These are phyloP conservation scores for Vanderwaltozyma verrucispora DNA, from an alignment of 805 yeast species.

Conservation along the genomic window DNA sequence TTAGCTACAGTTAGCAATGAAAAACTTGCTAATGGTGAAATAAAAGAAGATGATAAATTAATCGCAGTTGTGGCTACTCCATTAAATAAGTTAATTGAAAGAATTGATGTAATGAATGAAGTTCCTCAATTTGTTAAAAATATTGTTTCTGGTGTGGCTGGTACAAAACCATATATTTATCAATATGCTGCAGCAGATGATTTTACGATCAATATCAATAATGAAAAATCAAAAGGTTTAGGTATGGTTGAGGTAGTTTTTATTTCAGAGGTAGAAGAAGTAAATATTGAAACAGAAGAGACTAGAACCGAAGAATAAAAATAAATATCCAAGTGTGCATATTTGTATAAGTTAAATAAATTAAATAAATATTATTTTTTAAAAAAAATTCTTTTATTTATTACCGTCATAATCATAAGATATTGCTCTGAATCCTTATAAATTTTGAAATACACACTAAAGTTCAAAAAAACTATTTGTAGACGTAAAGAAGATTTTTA, in stretches of 20 bases:
- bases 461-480: too few species aligned
- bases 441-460: too few species aligned
- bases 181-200: conserved; percentile 60
- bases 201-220: conserved; percentile 14
- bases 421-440: too few species aligned
- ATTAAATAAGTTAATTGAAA: conserved; percentile 57
- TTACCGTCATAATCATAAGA: too few species aligned
- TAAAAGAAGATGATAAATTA: conserved; percentile 27
- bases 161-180: conserved; percentile 93
- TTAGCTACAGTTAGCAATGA: conserved; percentile 36
- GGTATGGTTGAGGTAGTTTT: conserved; percentile 28
- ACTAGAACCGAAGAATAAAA: too few species aligned
- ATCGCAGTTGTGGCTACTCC: conserved; percentile 49
- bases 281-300: too few species aligned
- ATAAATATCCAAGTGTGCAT: too few species aligned
- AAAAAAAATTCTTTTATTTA: too few species aligned
- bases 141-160: conserved; percentile 89
- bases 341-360: too few species aligned
- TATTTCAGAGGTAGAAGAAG: conserved; percentile 26
- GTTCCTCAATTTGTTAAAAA: conserved; percentile 89
- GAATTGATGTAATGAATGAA: conserved; percentile 97
- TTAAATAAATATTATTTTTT: too few species aligned
- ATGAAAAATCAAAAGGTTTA: conserved; percentile 17
- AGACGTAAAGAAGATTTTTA: too few species aligned
- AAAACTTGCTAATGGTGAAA: conserved; percentile 24